Base-by-base conservation (phyloP, 768 basidiomycete genomes). In the Suillus decipiens region DNA sequence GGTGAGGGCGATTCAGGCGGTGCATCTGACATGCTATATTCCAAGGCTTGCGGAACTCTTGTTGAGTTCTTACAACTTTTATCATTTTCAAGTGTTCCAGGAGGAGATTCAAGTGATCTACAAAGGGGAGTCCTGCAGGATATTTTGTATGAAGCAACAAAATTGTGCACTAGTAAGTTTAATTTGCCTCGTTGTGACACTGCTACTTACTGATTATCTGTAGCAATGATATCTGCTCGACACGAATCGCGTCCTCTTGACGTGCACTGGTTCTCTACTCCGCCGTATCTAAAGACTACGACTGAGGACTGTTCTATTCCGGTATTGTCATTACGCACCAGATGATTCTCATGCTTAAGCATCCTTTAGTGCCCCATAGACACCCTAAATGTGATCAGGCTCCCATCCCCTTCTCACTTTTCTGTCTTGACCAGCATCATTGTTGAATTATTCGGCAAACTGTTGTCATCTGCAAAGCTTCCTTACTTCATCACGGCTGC, bases 401-500 rank as follows among this genome's bases (percentile, higher is more conserved):
- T 86, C 33, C 75, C 77, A 22, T 75, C 72, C 58, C 64, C 76
- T 12, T 70, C 78, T 31, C 80, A 81, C 54, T 68, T 86, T 9
- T 75, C 82, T 5, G 71, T 79, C 3, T 80, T 89, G 61, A 74
- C 85, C 53, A 77, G 79, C 39, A 73, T 82, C 39, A 69, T 85
- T 28, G 69, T 83, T 22, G 79, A 84, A 42, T 70, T 85, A 15
- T 66, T 84, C 28, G 72, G 78, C 36, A 77, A 75, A 57, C 71
- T 80, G 2, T 62, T 88, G 53, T 74, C 72, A 47, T 80, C 81
- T 3, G 69, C 81, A 1, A 71, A 83, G 14, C 76, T 78, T 48
- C 80, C 78, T 14, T 79, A 81, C 39, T 82, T 81, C 75, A 83
- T 86, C 57, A 75, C 87, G 10, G 69, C 72, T 17, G 85, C 89